Evolutionary conservation across 441 rosid species (phyloP), one percentile per base, ranked within the genome.

Genomic region (Arabidopsis lyrata): DNA sequence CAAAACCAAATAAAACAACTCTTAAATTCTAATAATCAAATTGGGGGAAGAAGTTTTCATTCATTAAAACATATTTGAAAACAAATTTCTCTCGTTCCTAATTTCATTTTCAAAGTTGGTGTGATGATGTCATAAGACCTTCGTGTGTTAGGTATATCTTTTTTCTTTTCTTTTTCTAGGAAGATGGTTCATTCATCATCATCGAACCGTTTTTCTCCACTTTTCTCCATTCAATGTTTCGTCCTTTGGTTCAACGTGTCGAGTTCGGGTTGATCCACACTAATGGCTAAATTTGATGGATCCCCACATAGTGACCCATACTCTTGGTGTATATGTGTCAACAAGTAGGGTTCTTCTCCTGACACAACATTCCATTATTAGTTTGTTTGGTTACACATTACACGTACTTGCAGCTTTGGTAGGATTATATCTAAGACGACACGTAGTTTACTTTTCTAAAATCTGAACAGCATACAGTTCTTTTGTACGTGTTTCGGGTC

Each of bases 161-260:
- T 22, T 34, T 6, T 13, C 10, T 18, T 38, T 31, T 38, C 39
- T 20, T 61, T 52, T 49, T 57, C 35, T 74, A 66, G 72, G 61
- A 49, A 66, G 67, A 59, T 74, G 62, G 73, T 58, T 74, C 78
- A 74, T 76, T 76, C 79, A 76, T 63, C 65, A 76, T 63, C 66
- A 63, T 38, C 56, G 76, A 76, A 76, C 72, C 75, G 62, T 56
- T 70, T 55, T 76, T 39, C 66, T 56, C 65, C 55, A 76, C 80
- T 70, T 70, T 69, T 56, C 55, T 76, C 31, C 56, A 76, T 70
- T 63, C 80, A 70, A 76, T 64, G 80, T 63, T 70, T 70, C 49
- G 75, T 70, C 70, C 75, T 76, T 47, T 76, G 41, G 66, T 55
- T 39, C 66, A 47, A 76, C 75, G 76, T 76, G 80, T 76, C 76